These are phyloP conservation scores for Nepenthes gracilis DNA, from an alignment of 148 eudicot genomes.

Conservation along the genomic window DNA sequence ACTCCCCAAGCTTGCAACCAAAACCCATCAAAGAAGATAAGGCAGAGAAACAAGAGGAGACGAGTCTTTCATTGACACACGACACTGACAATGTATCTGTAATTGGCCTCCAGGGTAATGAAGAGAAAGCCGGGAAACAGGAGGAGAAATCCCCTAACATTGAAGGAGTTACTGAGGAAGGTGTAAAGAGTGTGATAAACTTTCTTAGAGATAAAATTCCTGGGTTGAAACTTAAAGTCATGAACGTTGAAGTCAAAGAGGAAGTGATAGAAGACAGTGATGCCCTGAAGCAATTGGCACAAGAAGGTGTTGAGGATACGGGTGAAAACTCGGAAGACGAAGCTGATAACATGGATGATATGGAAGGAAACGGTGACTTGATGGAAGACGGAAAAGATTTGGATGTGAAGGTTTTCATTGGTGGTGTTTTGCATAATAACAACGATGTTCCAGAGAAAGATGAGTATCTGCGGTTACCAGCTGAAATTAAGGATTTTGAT, in stretches of 20 bases:
- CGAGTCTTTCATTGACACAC: constrained; percentile 20
- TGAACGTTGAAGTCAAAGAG: constrained; percentile 47
- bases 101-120: constrained; percentile 37
- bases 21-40: constrained; percentile 36
- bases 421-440: constrained; percentile 73
- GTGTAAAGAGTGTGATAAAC: constrained; percentile 78
- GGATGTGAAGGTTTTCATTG: constrained; percentile 73
- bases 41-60: constrained; percentile 1
- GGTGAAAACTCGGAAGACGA: constrained; percentile 45
- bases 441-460: constrained; percentile 66
- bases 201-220: constrained; percentile 97
- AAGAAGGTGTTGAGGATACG: constrained; percentile 39
- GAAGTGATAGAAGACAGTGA: constrained; percentile 52
- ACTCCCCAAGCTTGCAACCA: constrained; percentile 36
- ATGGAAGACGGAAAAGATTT: constrained; percentile 50
- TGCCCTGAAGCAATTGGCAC: constrained; percentile 39
- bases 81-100: constrained; percentile 41
- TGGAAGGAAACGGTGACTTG: constrained; percentile 30
- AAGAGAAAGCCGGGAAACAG: constrained; percentile 55
- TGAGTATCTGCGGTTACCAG: constrained; percentile 62
- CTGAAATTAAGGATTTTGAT: constrained; percentile 54
- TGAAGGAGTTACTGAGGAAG: constrained; percentile 89
- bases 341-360: constrained; percentile 31
- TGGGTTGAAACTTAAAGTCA: constrained; percentile 68
- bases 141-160: constrained; percentile 50